Evolutionary conservation across 352 stramenopile species (phyloP).

Genomic region (Hyaloperonospora arabidopsidis): DNA sequence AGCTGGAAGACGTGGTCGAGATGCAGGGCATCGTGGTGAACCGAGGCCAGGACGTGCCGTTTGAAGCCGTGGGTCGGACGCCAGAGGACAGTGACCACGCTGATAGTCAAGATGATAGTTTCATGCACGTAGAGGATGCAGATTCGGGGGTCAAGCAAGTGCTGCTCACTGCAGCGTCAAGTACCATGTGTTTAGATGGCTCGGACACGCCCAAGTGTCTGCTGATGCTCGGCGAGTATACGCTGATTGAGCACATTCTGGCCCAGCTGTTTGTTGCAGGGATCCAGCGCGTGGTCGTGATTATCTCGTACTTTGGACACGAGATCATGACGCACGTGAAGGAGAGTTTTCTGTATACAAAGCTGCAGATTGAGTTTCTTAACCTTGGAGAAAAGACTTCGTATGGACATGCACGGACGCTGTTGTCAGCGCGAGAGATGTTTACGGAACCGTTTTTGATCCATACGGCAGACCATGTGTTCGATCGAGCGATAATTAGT

Average conservation of each 20-base stretch:
- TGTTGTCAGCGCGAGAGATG: slow-evolving; percentile 70
- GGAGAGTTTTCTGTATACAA: slow-evolving; percentile 59
- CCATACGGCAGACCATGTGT: slow-evolving; percentile 81
- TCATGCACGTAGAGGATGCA: background rate
- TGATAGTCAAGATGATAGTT: background rate
- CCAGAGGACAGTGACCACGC: slow-evolving; percentile 20
- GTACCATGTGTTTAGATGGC: slow-evolving; percentile 68
- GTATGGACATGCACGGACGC: slow-evolving; percentile 63
- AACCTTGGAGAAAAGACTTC: slow-evolving; percentile 74
- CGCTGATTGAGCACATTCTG: slow-evolving; percentile 74
- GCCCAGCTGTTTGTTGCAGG: slow-evolving; percentile 74
- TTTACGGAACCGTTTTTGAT: slow-evolving; percentile 80
- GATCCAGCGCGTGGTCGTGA: slow-evolving; percentile 79
- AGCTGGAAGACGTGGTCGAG: slow-evolving; percentile 63
- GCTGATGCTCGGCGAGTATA: slow-evolving; percentile 65
- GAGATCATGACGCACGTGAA: slow-evolving; percentile 80
- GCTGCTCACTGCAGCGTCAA: slow-evolving; percentile 69
- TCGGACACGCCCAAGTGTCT: slow-evolving; percentile 79
- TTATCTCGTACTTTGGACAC: slow-evolving; percentile 73
- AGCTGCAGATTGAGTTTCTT: slow-evolving; percentile 78
- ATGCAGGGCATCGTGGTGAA: slow-evolving; percentile 81
- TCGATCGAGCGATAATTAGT: slow-evolving; percentile 65
- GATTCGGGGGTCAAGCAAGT: slow-evolving; percentile 50
- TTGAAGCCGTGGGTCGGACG: slow-evolving; percentile 63
- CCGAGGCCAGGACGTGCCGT: slow-evolving; percentile 66